Conservation (phyloP, 2,329 filamentous ascomycete genomes). For the Fusarium armeniacum region DNA sequence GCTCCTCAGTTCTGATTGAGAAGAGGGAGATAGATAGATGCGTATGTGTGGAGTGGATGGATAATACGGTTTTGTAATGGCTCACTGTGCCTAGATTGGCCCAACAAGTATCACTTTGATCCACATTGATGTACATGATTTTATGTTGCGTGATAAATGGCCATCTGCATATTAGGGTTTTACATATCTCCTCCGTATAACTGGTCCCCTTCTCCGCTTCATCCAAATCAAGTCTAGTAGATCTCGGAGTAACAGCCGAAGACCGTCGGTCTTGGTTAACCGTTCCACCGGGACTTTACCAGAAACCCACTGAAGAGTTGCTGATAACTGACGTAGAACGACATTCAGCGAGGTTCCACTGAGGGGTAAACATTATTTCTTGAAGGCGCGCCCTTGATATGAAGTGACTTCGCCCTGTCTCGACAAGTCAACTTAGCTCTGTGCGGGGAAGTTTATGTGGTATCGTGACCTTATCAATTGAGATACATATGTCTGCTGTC, state of each 20-base stretch:
- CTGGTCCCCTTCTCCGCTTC: not conserved
- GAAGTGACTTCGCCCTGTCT: not conserved
- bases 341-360: not conserved
- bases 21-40: not conserved
- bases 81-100: not conserved
- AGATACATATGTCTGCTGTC: not conserved
- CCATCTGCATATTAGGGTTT: not conserved
- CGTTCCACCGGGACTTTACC: conserved; percentile 5
- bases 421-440: not conserved
- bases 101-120: not conserved
- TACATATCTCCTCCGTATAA: not conserved
- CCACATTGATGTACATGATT: not conserved
- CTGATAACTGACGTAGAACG: not conserved
- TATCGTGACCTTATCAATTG: not conserved
- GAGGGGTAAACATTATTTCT: not conserved
- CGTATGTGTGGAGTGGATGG: not conserved
- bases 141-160: too few relatives aligned
- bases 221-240: not conserved
- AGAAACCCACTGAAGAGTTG: not conserved
- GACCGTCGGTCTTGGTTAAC: not conserved
- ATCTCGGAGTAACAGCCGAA: conserved; percentile 3
- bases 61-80: not conserved
- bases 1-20: not conserved
- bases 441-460: not conserved
- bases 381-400: conserved; percentile 1